These are phyloP conservation scores for Leccinellum luteum DNA, from an alignment of 768 basidiomycete species.

Conservation along the genomic window DNA sequence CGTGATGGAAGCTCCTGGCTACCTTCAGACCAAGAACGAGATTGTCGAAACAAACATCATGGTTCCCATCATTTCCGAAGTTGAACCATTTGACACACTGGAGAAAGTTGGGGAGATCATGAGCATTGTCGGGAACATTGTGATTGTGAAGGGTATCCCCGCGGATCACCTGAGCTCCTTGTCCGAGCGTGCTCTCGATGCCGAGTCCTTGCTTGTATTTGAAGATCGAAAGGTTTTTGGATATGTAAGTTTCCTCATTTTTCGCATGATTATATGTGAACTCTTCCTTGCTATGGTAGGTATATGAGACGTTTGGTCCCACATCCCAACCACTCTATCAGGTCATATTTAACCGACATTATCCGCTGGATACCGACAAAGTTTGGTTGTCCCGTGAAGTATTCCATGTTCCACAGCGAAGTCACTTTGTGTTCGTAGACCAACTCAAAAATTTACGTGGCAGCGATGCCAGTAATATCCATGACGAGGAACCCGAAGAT, in stretches of 20 bases:
- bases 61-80: constrained; percentile 61
- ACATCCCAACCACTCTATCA: constrained; percentile 89
- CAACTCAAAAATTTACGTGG: constrained; percentile 73
- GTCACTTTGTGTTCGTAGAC: constrained; percentile 80
- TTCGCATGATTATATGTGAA: constrained; percentile 11
- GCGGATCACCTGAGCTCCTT: constrained; percentile 43
- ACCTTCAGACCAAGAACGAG: constrained; percentile 72
- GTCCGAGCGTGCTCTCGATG: constrained; percentile 72
- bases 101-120: constrained; percentile 78
- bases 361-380: constrained; percentile 57
- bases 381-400: constrained; percentile 60
- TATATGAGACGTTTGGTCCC: constrained; percentile 96
- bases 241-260: constrained; percentile 54
- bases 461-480: constrained; percentile 91
- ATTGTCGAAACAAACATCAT: constrained; percentile 53
- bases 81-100: constrained; percentile 61
- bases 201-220: constrained; percentile 88
- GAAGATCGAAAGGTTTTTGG: constrained; percentile 89
- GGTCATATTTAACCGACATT: constrained; percentile 69
- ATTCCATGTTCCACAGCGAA: constrained; percentile 78
- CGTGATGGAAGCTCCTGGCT: constrained; percentile 37
- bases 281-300: constrained; percentile 39
- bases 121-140: constrained; percentile 68
- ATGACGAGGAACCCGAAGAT: constrained; percentile 91
- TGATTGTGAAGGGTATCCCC: constrained; percentile 65